Evolutionary conservation across 495 filamentous ascomycete species (phyloP), one percentile per base, ranked within the genome.

Genomic region (Margaritispora aquatica): DNA sequence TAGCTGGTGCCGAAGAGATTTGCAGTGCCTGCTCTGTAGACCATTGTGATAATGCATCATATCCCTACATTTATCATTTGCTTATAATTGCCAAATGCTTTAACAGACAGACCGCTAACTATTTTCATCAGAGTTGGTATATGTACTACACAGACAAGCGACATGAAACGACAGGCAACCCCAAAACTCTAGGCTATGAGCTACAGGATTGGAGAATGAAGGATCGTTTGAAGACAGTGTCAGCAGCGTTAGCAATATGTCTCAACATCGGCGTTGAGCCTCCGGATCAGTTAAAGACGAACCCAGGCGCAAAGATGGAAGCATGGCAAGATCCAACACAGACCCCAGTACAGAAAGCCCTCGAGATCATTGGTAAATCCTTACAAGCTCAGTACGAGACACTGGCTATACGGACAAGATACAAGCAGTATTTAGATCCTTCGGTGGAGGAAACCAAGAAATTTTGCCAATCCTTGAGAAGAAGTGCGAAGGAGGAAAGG

Each of bases 71-170:
- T n/a, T n/a, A n/a, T n/a, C n/a, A n/a, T n/a, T n/a, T n/a, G n/a
- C n/a, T n/a, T n/a, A n/a, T n/a, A n/a, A n/a, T n/a, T n/a, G n/a
- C n/a, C n/a, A 47, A 46, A 23, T 15, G 15, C 23, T n/a, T 46
- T 49, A 8, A 11, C 2, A 41, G 49, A 26, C 27, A 26, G 15
- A 23, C 13, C 11, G 36, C 59, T 62, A 38, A 65, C 47, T 26
- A 48, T 9, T 17, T 10, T 26, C 9, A 50, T n/a, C 72, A 92
- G 86, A 85, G 81, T 59, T 97, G 96, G 81, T 97, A 93, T 75
- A 96, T 97, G 92, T 99, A 97, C 72, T 99, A 88, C 69, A 96
- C 91, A 49, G 94, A 97, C 69, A 97, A 97, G 70, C 86, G 91
- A 24, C 94, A 97, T 70, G 94, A 97, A 69, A 94, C 90, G n/a